phyloP scores from a whole-genome alignment of 2,329 filamentous ascomycete species.

The Xylariaceae sp. region DNA sequence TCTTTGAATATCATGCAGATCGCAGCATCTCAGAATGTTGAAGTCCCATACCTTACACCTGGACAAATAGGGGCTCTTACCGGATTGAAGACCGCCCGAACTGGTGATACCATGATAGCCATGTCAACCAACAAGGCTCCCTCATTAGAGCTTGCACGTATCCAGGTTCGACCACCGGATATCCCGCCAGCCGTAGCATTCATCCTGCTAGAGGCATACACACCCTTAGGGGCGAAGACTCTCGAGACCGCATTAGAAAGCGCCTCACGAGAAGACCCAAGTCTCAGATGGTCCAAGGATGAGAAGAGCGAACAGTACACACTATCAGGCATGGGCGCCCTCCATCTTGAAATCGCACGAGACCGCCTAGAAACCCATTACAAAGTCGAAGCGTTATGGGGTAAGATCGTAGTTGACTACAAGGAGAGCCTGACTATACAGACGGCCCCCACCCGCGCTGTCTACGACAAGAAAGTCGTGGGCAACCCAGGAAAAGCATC shows the following conservation, averaged over 20 bases:
- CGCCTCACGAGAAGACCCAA: slow-evolving; percentile 86
- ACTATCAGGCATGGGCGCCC: slow-evolving; percentile 90
- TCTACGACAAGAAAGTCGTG: slow-evolving; percentile 74
- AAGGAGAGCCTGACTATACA: slow-evolving; percentile 68
- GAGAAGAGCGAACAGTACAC: slow-evolving; percentile 91
- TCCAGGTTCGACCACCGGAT: slow-evolving; percentile 82
- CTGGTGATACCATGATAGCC: slow-evolving; percentile 83
- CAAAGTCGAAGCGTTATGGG: slow-evolving; percentile 81
- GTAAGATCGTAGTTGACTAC: slow-evolving; percentile 91
- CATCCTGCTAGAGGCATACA: slow-evolving; percentile 80
- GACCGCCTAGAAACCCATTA: slow-evolving; percentile 85
- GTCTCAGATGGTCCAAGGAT: slow-evolving; percentile 76
- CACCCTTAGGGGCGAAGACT: slow-evolving; percentile 71
- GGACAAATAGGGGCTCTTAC: slow-evolving; percentile 94
- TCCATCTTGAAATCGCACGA: slow-evolving; percentile 89
- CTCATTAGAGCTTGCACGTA: slow-evolving; percentile 60
- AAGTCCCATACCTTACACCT: slow-evolving; percentile 71
- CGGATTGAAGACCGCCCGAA: slow-evolving; percentile 84
- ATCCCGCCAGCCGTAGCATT: slow-evolving; percentile 95
- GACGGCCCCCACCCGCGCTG: slow-evolving; percentile 52
- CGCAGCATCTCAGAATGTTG: slow-evolving; percentile 80
- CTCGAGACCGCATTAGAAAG: slow-evolving; percentile 71
- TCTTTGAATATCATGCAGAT: slow-evolving; percentile 81
- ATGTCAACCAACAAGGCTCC: slow-evolving; percentile 59
- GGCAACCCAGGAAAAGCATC: slow-evolving; percentile 73